Base-by-base conservation (phyloP, 176 grass and related monocot genomes). In the Aegilops umbellulata region DNA sequence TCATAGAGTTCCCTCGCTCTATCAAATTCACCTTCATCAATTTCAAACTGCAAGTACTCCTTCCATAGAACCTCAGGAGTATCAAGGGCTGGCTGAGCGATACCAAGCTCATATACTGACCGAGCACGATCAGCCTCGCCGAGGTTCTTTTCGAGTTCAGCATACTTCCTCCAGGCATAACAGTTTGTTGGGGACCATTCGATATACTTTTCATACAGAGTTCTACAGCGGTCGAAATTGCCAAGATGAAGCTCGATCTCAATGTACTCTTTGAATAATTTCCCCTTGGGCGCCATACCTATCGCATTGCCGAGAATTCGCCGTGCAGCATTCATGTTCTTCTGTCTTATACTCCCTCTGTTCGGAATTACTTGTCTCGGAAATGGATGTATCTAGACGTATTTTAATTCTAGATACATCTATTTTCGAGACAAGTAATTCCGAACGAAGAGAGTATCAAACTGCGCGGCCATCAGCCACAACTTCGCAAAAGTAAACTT, bases 211-310 rank as follows among this genome's bases (percentile, higher is more conserved):
- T 95, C 84, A 85, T 95, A 98, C 0, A 98, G 88, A 10, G 80
- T 94, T 80, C 93, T 90, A 66, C 93, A 90, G 1, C 93, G 91
- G 39, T 90, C 83, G 46, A 95, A 92, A 34, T 94, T 95, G 39
- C 93, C 96, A 1, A 98, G 74, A 78, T 91, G 91, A 14, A 98
- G 71, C 68, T 95, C 91, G 5, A 94, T 92, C 79, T 98, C 96
- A 83, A 98, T 98, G 57, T 95, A 94, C 71, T 93, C 93, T 86
- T 98, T 95, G 68, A 95, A 98, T 94, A 95, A 87, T 84, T 94
- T 98, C 11, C 93, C 92, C 82, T 95, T 95, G 80, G 96, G 92
- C 76, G 90, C 86, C 85, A 90, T 89, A 49, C 93, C 95, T 22
- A 98, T 94, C 8, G 90, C 96, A 94, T 94, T 98, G 46, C 93